Conservation (phyloP, 2,329 filamentous ascomycete species). For the Thielaviopsis euricoi region DNA sequence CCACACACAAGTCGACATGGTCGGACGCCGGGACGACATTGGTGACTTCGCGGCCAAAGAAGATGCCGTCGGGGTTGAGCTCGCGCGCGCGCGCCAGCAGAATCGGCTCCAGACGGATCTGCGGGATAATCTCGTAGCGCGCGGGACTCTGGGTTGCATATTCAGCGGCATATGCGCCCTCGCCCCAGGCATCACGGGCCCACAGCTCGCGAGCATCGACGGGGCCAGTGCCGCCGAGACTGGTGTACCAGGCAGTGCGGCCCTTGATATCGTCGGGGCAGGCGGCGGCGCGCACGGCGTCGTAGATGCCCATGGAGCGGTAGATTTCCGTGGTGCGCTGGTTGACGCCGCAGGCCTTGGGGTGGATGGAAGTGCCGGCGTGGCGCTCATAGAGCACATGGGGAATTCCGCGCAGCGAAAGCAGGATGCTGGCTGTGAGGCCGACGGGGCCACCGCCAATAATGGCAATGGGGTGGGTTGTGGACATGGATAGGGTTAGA, state of each 20-base stretch:
- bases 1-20: background rate
- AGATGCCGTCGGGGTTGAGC: constrained; percentile 3
- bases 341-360: constrained; percentile 7
- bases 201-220: constrained; percentile 1
- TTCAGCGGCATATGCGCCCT: constrained; percentile 3
- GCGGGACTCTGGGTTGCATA: constrained; percentile 2
- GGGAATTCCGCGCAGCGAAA: constrained; percentile 5
- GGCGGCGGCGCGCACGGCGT: background rate
- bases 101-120: constrained; percentile 7
- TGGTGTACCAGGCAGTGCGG: constrained; percentile 7
- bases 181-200: constrained; percentile 4
- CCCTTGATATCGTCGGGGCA: constrained; percentile 7
- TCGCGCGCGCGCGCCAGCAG: constrained; percentile 2
- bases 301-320: constrained; percentile 3
- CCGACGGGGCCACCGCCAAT: constrained; percentile 6
- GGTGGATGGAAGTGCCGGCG: constrained; percentile 4
- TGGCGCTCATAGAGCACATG: constrained; percentile 5
- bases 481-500: background rate
- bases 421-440: constrained; percentile 1
- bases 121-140: constrained; percentile 6
- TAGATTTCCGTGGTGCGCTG: constrained; percentile 6
- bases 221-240: background rate
- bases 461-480: background rate
- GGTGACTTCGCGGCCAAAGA: constrained; percentile 6
- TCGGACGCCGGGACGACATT: background rate